These are phyloP conservation scores for Margaritispora aquatica DNA, from an alignment of 495 filamentous ascomycete species.

Conservation along the genomic window DNA sequence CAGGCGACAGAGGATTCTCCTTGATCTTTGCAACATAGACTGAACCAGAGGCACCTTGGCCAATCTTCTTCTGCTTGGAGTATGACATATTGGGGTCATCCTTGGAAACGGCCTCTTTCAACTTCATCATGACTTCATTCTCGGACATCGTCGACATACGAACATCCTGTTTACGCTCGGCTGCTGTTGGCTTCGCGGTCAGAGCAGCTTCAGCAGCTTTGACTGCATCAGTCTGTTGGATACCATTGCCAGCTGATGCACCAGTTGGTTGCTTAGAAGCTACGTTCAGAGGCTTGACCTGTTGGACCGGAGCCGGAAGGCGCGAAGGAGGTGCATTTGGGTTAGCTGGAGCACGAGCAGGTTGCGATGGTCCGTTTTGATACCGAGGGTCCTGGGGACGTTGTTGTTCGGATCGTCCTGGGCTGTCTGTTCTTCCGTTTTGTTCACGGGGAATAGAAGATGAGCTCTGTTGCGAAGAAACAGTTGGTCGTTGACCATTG, in stretches of 20 bases:
- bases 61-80: slow-evolving; percentile 98
- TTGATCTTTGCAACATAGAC: slow-evolving; percentile 96
- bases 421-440: slow-evolving; percentile 9
- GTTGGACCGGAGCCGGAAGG: slow-evolving; percentile 56
- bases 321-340: slow-evolving; percentile 45
- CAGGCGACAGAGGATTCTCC: slow-evolving; percentile 58
- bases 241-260: slow-evolving; percentile 36
- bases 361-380: slow-evolving; percentile 17
- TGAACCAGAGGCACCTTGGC: slow-evolving; percentile 93
- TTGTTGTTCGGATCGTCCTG: slow-evolving; percentile 10
- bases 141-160: slow-evolving; percentile 98
- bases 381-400: slow-evolving; percentile 21
- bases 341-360: slow-evolving; percentile 40
- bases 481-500: slow-evolving; percentile 24
- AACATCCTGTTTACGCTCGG: slow-evolving; percentile 77
- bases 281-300: slow-evolving; percentile 87
- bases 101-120: slow-evolving; percentile 87
- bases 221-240: slow-evolving; percentile 50
- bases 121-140: slow-evolving; percentile 90
- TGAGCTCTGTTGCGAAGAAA: slow-evolving; percentile 37
- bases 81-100: slow-evolving; percentile 89
- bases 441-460: slow-evolving; percentile 18
- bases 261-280: slow-evolving; percentile 62
- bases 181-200: slow-evolving; percentile 61
- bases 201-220: slow-evolving; percentile 79